phyloP scores from a whole-genome alignment of 768 basidiomycete species.

The Tricholomella constricta region DNA sequence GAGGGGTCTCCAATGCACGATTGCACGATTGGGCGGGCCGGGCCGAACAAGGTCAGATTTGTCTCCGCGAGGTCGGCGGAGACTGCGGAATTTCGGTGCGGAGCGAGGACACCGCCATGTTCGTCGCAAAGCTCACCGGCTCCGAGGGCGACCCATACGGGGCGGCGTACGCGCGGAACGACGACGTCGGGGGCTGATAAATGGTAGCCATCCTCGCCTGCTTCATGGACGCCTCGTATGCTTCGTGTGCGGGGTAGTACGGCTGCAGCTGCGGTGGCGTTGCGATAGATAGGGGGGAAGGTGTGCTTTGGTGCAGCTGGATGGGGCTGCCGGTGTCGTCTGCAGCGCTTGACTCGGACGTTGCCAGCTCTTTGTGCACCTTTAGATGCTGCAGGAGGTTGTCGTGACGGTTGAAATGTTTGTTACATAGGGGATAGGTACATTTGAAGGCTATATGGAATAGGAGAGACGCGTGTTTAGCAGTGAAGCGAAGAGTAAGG shows the following conservation, averaged over 20 bases:
- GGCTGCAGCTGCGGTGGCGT: conserved; percentile 12
- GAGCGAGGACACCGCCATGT: conserved; percentile 47
- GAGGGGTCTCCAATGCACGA: background rate
- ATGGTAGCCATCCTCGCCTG: conserved; percentile 3
- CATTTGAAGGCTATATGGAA: conserved; percentile 65
- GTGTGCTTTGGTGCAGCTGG: conserved; percentile 10
- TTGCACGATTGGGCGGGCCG: background rate
- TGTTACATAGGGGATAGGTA: conserved; percentile 64
- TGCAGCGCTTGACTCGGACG: conserved; percentile 11
- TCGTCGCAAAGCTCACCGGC: conserved; percentile 33
- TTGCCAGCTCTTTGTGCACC: conserved; percentile 53
- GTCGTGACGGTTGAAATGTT: conserved; percentile 77
- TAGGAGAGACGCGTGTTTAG: conserved; percentile 15
- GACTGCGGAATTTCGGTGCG: conserved; percentile 42
- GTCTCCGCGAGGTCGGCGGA: conserved; percentile 10
- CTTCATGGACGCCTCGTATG: conserved; percentile 12
- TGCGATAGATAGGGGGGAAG: conserved; percentile 11
- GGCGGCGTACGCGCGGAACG: conserved; percentile 7
- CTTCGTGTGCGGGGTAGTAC: conserved; percentile 10
- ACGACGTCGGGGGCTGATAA: conserved; percentile 8
- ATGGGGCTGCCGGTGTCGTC: conserved; percentile 16
- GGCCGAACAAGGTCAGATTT: background rate
- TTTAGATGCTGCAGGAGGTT: conserved; percentile 80
- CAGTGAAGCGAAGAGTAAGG: conserved; percentile 15
- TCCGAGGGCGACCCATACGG: conserved; percentile 19